Evolutionary conservation across 1,284 basidiomycete genomes (phyloP).

Genomic region (Meripilus lineatus): DNA sequence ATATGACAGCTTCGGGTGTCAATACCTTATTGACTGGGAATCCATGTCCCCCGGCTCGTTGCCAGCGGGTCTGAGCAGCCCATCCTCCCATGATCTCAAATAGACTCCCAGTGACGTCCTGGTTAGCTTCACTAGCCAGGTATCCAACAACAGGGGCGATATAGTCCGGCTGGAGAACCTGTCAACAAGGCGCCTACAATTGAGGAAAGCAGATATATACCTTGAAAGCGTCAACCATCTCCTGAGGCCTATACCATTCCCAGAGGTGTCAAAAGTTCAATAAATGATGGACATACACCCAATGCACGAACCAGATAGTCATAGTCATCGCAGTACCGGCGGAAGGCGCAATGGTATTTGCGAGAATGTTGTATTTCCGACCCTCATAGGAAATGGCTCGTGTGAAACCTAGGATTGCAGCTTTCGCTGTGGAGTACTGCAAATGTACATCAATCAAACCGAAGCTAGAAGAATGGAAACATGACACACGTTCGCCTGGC

Average conservation of each 20-base stretch:
- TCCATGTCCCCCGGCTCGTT: slow-evolving; percentile 83
- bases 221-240: slow-evolving; percentile 94
- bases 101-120: slow-evolving; percentile 69
- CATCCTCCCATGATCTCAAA: slow-evolving; percentile 94
- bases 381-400: slow-evolving; percentile 92
- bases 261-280: no score
- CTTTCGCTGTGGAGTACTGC: slow-evolving; percentile 90
- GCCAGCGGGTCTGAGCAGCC: slow-evolving; percentile 92
- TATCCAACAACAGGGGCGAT: slow-evolving; percentile 92
- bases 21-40: slow-evolving; percentile 77
- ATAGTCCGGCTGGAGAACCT: slow-evolving; percentile 69
- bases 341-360: slow-evolving; percentile 86
- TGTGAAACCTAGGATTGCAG: slow-evolving; percentile 89
- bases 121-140: slow-evolving; percentile 81
- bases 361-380: slow-evolving; percentile 84
- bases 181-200: neutral
- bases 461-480: neutral
- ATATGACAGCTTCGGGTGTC: slow-evolving; percentile 74
- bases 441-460: no score
- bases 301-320: slow-evolving; percentile 71
- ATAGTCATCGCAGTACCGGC: slow-evolving; percentile 92
- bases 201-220: slow-evolving; percentile 27
- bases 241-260: slow-evolving; percentile 75
- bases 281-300: neutral
- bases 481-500: slow-evolving; percentile 72